Conservation (phyloP, 169 alveolate genomes). For the Babesia gibsoni region DNA sequence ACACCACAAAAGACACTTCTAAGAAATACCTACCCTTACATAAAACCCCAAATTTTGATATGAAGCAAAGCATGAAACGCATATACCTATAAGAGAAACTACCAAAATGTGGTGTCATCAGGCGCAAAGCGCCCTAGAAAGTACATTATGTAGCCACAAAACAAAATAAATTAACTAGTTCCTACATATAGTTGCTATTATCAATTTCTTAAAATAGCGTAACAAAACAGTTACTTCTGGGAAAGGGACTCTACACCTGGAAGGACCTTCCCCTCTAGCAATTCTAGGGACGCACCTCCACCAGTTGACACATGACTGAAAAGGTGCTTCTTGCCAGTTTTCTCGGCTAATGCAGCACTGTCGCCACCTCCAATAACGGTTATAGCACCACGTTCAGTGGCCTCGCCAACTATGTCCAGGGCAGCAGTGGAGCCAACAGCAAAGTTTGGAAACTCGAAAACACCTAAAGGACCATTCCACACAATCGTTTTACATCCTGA, state of each 20-base stretch:
- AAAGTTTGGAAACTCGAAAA: conserved; percentile 89
- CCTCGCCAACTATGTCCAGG: conserved; percentile 85
- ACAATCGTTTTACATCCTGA: conserved; percentile 87
- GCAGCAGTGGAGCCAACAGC: conserved; percentile 88
- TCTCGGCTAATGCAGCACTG: conserved; percentile 90
- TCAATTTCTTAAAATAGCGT: background rate
- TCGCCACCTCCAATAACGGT: conserved; percentile 96
- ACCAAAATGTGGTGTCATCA: too few relatives aligned
- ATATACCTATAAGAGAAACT: too few relatives aligned
- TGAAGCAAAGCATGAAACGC: too few relatives aligned
- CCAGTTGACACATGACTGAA: conserved; percentile 98
- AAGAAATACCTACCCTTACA: too few relatives aligned
- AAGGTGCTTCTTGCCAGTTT: conserved; percentile 76
- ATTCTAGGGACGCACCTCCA: conserved; percentile 98
- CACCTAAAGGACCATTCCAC: conserved; percentile 98
- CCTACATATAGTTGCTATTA: too few relatives aligned
- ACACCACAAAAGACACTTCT: too few relatives aligned
- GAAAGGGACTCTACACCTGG: conserved; percentile 94
- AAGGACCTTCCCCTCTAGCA: conserved; percentile 95
- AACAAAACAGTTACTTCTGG: conserved; percentile 2
- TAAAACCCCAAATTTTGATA: too few relatives aligned
- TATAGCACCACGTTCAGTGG: conserved; percentile 89
- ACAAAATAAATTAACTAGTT: too few relatives aligned
- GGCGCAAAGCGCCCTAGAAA: too few relatives aligned
- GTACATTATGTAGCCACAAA: too few relatives aligned